Base-by-base conservation (phyloP, 2,329 filamentous ascomycete genomes). In the Venturia oleaginea region DNA sequence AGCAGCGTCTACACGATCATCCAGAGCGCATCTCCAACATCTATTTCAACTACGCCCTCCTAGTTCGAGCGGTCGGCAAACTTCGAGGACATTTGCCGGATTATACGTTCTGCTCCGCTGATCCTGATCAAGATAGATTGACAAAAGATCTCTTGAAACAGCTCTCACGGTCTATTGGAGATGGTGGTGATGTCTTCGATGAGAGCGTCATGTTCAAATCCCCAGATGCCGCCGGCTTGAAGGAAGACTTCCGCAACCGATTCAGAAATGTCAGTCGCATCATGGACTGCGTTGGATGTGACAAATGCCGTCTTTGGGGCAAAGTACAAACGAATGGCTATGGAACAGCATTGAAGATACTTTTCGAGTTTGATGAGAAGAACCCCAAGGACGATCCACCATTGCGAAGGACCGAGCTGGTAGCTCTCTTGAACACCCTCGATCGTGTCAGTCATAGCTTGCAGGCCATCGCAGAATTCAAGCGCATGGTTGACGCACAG, bases 231-330 rank as follows among this genome's bases (percentile, higher is more conserved):
- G 84, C 89, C 2, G 90, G 85, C 2, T 79, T 99, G 65, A 99
- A 97, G 76, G 93, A 97, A 73, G 94, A 99, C 73, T 99, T 99
- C 81, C 89, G 91, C 70, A 94, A 95, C 76, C 90, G 94, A 19
- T 99, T 99, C 83, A 87, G 94, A 73, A 99, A 99, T 73, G 90
- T 99, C 67, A 96, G 90, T 74, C 87, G 94, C 48, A 83, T 97
- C 68, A 99, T 99, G 94, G 94, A 99, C 76, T 99, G 94, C 70
- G 93, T 97, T 24, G 94, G 94, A 55, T 99, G 94, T 76, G 94
- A 99, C 79, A 99, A 99, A 79, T 99, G 94, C 77, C 87, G 94
- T 10, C 86, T 99, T 2, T 99, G 94, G 94, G 94, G 94, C 60
- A 99, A 99, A 78, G 79, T 99, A 43, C 94, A 99, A 78, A 96